A percentile compares a stretch with the other conserved stretches of the same genome.
phyloP scores from a whole-genome alignment of 192 early-diverging fungal genomes.

The Rhizophlyctis rosea region DNA sequence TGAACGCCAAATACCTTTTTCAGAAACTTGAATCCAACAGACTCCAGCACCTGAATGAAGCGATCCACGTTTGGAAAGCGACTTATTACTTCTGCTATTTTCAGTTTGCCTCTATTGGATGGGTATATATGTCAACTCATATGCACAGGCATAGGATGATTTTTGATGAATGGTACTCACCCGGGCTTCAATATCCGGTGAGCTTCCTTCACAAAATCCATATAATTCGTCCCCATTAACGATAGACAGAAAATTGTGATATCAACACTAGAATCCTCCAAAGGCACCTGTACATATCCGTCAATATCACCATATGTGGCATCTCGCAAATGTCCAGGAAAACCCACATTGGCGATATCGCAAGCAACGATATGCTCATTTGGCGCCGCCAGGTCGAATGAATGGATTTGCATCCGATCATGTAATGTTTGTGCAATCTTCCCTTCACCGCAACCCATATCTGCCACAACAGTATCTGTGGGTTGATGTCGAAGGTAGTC shows the following conservation, averaged over 20 bases:
- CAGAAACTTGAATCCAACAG: slow-evolving; percentile 73
- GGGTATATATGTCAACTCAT: slow-evolving; percentile 1
- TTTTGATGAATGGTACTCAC: slow-evolving; percentile 39
- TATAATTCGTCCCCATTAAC: slow-evolving; percentile 96
- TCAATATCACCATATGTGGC: slow-evolving; percentile 1
- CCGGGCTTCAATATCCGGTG: slow-evolving; percentile 70
- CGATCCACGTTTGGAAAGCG: slow-evolving; percentile 75
- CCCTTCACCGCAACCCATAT: slow-evolving; percentile 97
- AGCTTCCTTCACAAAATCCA: slow-evolving; percentile 88
- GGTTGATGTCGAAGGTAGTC: slow-evolving; percentile 53
- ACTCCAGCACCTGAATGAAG: slow-evolving; percentile 70
- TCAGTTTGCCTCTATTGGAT: slow-evolving; percentile 73
- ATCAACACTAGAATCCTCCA: slow-evolving; percentile 65
- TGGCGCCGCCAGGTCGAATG: slow-evolving; percentile 84
- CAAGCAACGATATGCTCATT: slow-evolving; percentile 81
- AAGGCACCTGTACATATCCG: slow-evolving; percentile 54
- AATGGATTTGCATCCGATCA: slow-evolving; percentile 44
- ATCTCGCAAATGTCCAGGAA: slow-evolving; percentile 7
- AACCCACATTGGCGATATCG: slow-evolving; percentile 78
- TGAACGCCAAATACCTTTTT: slow-evolving; percentile 46
- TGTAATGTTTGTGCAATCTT: slow-evolving; percentile 70
- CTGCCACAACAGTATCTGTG: slow-evolving; percentile 67
- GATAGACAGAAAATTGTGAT: slow-evolving; percentile 88
- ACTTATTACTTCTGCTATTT: slow-evolving; percentile 93
- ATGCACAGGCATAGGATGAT: neutral